Conservation (phyloP, 2,329 filamentous ascomycete genomes). For the Fusarium foetens region DNA sequence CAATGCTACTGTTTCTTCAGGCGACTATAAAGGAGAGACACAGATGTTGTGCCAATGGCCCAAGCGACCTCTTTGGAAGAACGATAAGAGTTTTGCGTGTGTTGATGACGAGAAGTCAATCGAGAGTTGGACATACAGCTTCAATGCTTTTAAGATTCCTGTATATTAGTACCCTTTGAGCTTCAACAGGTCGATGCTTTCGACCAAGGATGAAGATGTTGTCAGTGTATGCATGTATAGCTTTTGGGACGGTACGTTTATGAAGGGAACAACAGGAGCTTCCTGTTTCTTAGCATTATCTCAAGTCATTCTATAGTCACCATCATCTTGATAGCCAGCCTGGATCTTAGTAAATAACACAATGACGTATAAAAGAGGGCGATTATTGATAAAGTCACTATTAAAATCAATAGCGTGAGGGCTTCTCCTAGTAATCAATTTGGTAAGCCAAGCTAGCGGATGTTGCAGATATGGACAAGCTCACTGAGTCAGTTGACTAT, state of each 20-base stretch:
- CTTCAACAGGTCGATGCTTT: not conserved
- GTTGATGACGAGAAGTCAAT: not conserved
- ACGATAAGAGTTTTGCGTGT: not conserved
- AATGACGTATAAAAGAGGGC: not conserved
- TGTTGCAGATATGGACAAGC: not conserved
- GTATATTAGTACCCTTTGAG: not conserved
- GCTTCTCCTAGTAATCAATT: no score
- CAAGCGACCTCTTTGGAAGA: not conserved
- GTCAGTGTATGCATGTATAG: not conserved
- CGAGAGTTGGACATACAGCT: not conserved
- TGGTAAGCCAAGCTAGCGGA: not conserved
- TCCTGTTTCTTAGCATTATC: not conserved
- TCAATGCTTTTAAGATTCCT: not conserved
- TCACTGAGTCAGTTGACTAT: not conserved
- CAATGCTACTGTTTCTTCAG: not conserved
- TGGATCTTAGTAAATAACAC: not conserved
- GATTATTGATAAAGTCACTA: not conserved
- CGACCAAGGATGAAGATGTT: not conserved
- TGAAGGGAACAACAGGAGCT: not conserved
- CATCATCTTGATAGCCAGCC: not conserved
- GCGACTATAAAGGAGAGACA: not conserved
- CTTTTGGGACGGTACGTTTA: not conserved
- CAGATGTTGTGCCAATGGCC: constrained; percentile 12
- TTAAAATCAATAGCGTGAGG: not conserved
- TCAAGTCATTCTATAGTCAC: not conserved